These are phyloP conservation scores for Nannizzia gypsea DNA, from an alignment of 2,329 filamentous ascomycete genomes.

Conservation along the genomic window DNA sequence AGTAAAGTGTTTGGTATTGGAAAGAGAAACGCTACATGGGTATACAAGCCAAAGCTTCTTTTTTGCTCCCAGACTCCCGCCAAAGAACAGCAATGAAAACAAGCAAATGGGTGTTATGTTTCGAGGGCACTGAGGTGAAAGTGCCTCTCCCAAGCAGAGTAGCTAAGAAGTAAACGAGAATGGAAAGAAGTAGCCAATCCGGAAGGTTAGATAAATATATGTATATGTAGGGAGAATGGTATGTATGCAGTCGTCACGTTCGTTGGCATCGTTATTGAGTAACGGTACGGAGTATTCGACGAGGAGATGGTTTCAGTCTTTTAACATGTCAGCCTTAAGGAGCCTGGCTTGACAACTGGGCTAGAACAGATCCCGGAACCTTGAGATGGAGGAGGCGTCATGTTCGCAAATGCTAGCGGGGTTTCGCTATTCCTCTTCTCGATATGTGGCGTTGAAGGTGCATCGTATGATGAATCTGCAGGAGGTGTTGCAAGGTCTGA, in stretches of 20 bases:
- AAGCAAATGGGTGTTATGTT: neutral
- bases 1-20: neutral
- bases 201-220: neutral
- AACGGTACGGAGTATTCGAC: neutral
- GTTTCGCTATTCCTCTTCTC: neutral
- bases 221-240: neutral
- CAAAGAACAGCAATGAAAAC: neutral
- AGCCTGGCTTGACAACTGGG: neutral
- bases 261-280: constrained; percentile 1
- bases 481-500: neutral
- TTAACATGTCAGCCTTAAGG: neutral
- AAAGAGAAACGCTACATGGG: neutral
- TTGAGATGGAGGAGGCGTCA: constrained; percentile 1
- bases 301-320: neutral
- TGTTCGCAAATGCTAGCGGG: neutral
- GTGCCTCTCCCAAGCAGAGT: neutral
- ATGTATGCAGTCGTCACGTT: neutral
- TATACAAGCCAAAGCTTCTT: constrained; percentile 2
- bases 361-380: neutral
- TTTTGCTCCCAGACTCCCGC: constrained; percentile 2
- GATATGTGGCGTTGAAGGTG: neutral
- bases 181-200: neutral
- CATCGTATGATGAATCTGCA: neutral
- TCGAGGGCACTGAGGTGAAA: neutral
- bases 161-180: neutral